Conservation (phyloP, 2,329 filamentous ascomycete species). For the Hypoxylon sp. region DNA sequence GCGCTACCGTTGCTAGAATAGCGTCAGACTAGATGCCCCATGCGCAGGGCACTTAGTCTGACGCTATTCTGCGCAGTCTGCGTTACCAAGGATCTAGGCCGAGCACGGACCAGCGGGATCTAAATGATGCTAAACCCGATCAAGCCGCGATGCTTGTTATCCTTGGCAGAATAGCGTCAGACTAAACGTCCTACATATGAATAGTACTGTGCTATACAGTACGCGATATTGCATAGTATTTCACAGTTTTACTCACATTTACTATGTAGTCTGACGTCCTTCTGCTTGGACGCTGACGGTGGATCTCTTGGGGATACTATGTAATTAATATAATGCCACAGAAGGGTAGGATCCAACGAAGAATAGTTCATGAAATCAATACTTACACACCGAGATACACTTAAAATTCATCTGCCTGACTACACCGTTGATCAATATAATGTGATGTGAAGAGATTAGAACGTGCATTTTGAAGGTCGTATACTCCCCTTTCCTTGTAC, state of each 20-base stretch:
- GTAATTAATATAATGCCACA: too few species aligned
- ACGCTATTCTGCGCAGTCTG: too few species aligned
- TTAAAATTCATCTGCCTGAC: constrained; percentile 39
- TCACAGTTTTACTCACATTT: too few species aligned
- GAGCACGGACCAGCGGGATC: constrained; percentile 24
- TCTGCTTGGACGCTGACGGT: constrained; percentile 23
- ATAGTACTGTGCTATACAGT: too few species aligned
- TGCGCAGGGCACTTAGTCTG: too few species aligned
- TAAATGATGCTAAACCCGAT: constrained; percentile 23
- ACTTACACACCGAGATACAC: constrained; percentile 12
- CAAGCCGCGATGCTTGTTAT: constrained; percentile 15
- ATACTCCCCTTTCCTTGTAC: constrained; percentile 21
- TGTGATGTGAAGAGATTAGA: constrained; percentile 12
- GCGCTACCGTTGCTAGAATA: constrained; percentile 2
- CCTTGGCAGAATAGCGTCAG: too few species aligned
- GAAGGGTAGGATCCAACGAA: constrained; percentile 35
- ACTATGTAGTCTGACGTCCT: too few species aligned
- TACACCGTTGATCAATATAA: constrained; percentile 34
- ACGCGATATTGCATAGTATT: too few species aligned
- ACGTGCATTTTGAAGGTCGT: constrained; percentile 2
- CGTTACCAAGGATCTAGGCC: constrained; percentile 9
- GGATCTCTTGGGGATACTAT: constrained; percentile 30
- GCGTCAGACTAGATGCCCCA: too few species aligned
- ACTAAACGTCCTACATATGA: too few species aligned
- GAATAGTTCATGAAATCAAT: constrained; percentile 38